Evolutionary conservation across 1,284 basidiomycete genomes (phyloP).

Genomic region (Serendipita sp.): DNA sequence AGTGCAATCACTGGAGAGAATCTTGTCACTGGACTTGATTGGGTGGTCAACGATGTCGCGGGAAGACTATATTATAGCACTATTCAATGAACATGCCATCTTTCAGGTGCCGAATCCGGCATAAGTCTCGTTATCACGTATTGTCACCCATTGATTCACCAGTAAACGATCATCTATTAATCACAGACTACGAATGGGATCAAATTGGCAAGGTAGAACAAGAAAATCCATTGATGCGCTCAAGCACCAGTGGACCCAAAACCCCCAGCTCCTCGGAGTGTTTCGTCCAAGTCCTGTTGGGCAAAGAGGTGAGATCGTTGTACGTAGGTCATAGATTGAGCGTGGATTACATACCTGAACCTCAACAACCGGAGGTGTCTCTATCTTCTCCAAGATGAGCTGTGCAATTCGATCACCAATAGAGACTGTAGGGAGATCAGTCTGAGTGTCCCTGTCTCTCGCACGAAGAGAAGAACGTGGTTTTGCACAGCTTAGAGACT

Average conservation of each 20-base stretch:
- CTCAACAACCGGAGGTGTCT: constrained; percentile 72
- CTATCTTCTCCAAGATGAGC: constrained; percentile 82
- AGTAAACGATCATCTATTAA: too few species aligned
- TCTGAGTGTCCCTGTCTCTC: background rate
- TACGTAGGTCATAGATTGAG: background rate
- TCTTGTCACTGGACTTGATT: constrained; percentile 71
- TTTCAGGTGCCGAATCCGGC: too few species aligned
- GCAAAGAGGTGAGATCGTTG: constrained; percentile 8
- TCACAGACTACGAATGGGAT: too few species aligned
- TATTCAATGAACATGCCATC: background rate
- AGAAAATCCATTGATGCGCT: too few species aligned
- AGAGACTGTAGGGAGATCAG: constrained; percentile 41
- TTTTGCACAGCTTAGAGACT: constrained; percentile 16
- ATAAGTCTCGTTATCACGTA: too few species aligned
- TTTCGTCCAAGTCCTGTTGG: constrained; percentile 64
- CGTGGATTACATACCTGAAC: constrained; percentile 49
- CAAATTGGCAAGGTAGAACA: too few species aligned
- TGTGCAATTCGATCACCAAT: constrained; percentile 91
- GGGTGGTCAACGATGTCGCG: constrained; percentile 88
- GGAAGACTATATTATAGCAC: constrained; percentile 54
- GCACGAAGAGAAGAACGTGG: background rate
- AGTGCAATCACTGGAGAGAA: constrained; percentile 85
- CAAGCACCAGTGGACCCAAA: constrained; percentile 80
- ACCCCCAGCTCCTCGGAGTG: constrained; percentile 71
- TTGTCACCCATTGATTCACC: too few species aligned